These are phyloP conservation scores for Adansonia grandidieri DNA, from an alignment of 441 rosid genomes.

Conservation along the genomic window DNA sequence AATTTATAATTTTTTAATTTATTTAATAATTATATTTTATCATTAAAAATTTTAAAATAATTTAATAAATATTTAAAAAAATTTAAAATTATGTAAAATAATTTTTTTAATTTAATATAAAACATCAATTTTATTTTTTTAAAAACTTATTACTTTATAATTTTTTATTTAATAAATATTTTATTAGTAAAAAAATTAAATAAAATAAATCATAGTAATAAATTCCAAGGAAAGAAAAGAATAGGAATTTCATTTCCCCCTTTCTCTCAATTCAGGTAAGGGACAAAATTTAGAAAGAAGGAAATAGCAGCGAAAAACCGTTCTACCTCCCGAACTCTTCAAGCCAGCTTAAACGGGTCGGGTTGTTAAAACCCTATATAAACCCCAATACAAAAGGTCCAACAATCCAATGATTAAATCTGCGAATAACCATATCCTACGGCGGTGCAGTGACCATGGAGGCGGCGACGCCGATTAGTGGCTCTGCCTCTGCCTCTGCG, in stretches of 20 bases:
- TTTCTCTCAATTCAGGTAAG: background rate
- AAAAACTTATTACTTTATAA: no score
- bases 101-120: no score
- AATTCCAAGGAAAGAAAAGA: background rate
- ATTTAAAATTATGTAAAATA: no score
- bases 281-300: background rate
- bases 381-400: constrained; percentile 9
- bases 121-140: no score
- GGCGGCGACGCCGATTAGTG: constrained; percentile 37
- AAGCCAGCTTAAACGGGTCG: background rate
- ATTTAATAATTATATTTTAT: no score
- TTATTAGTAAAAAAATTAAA: no score
- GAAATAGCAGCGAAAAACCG: background rate
- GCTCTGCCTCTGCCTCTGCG: constrained; percentile 43
- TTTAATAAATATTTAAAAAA: no score
- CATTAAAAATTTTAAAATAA: no score
- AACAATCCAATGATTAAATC: background rate
- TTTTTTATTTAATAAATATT: no score
- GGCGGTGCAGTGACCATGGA: constrained; percentile 44
- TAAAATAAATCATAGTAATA: background rate
- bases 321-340: background rate
- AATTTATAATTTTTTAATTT: no score
- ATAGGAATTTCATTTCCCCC: background rate
- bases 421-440: constrained; percentile 38
- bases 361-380: background rate